phyloP scores from a whole-genome alignment of 164 flowering plant genomes.

The Vitis rotundifolia region DNA sequence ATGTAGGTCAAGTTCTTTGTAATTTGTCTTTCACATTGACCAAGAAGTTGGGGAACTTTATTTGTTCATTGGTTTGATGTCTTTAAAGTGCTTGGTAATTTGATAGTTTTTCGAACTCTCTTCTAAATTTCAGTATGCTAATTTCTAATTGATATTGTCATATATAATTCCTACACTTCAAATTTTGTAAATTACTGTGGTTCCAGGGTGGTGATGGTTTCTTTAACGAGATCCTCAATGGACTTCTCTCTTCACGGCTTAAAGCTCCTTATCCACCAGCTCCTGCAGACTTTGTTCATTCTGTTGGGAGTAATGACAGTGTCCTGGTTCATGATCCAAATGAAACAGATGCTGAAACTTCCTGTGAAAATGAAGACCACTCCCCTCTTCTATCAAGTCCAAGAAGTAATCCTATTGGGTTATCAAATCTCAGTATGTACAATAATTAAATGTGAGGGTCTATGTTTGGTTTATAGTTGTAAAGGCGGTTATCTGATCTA shows the following conservation, averaged over 20 bases:
- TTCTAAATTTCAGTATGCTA: neutral
- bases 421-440: constrained; percentile 45
- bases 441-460: neutral
- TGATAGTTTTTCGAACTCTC: neutral
- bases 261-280: constrained; percentile 74
- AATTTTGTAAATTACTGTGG: constrained; percentile 2
- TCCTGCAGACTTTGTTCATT: constrained; percentile 53
- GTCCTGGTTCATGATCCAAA: constrained; percentile 22
- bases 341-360: constrained; percentile 26
- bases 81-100: neutral
- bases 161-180: neutral
- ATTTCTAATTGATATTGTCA: neutral
- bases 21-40: no score
- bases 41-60: no score
- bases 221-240: constrained; percentile 93
- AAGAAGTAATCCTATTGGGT: constrained; percentile 21
- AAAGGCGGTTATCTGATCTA: neutral
- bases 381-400: constrained; percentile 52
- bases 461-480: neutral
- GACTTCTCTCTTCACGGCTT: constrained; percentile 69
- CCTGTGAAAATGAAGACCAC: constrained; percentile 38
- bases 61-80: neutral
- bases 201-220: constrained; percentile 97
- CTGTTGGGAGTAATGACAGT: constrained; percentile 23
- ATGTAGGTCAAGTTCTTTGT: neutral